Conservation (phyloP, 331 rosid genomes). For the Spiraea crenata region DNA sequence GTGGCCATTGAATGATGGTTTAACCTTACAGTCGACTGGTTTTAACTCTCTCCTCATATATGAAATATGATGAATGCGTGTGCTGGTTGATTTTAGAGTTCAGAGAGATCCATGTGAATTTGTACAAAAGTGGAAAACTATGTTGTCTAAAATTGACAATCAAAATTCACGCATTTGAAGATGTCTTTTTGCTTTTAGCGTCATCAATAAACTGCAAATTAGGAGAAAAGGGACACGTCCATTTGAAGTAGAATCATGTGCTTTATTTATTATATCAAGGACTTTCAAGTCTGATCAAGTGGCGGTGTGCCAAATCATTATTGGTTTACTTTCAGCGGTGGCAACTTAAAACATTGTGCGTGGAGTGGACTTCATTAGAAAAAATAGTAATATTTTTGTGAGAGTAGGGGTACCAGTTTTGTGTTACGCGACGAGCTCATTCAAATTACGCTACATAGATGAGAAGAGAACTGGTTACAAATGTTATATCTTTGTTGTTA, state of each 20-base stretch:
- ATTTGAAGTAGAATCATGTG: conserved; percentile 2
- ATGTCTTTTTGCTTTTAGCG: conserved; percentile 1
- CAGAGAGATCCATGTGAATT: not conserved
- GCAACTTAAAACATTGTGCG: conserved; percentile 22
- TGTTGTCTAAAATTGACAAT: conserved; percentile 15
- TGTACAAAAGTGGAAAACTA: not conserved
- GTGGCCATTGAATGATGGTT: too few relatives aligned
- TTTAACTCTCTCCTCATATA: too few relatives aligned
- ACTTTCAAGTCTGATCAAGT: conserved; percentile 1
- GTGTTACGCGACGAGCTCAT: too few relatives aligned
- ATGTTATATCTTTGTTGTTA: too few relatives aligned
- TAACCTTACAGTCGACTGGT: too few relatives aligned
- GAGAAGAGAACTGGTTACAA: too few relatives aligned
- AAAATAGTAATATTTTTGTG: not conserved
- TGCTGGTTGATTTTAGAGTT: too few relatives aligned
- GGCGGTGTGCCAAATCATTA: conserved; percentile 30
- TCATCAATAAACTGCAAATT: not conserved
- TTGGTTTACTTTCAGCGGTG: conserved; percentile 23
- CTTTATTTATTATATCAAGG: conserved; percentile 29
- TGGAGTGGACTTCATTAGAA: not conserved
- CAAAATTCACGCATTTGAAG: conserved; percentile 1
- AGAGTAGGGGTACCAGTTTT: too few relatives aligned
- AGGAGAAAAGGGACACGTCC: not conserved
- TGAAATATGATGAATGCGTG: too few relatives aligned
- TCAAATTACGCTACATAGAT: too few relatives aligned